phyloP scores from a whole-genome alignment of 192 early-diverging fungal species.

The Rhizoclosmatium globosum region DNA sequence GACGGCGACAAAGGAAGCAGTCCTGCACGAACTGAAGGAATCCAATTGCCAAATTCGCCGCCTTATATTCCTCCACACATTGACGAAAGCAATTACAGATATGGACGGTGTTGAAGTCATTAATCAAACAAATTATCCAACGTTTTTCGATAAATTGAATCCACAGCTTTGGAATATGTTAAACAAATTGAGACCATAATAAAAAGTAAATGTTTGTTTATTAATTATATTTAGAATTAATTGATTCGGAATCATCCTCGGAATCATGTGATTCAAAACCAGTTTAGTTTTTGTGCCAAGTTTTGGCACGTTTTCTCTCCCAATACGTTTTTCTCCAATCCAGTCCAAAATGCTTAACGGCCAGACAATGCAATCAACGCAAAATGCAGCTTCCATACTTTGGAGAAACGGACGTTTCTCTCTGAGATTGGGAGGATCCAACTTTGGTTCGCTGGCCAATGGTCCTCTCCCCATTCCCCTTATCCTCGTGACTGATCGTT shows the following conservation, averaged over 20 bases:
- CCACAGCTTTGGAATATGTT: conserved; percentile 37
- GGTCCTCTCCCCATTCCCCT: too few relatives aligned
- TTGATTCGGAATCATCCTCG: too few relatives aligned
- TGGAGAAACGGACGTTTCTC: not conserved
- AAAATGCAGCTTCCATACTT: not conserved
- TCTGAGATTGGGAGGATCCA: not conserved
- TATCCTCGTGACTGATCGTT: not conserved
- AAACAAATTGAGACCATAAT: not conserved
- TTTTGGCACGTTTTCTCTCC: too few relatives aligned
- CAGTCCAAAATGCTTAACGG: too few relatives aligned
- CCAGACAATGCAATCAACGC: too few relatives aligned
- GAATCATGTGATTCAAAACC: too few relatives aligned
- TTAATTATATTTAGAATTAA: too few relatives aligned
- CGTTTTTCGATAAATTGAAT: conserved; percentile 37
- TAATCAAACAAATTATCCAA: conserved; percentile 27
- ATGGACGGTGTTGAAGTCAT: conserved; percentile 33
- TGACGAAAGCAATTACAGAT: conserved; percentile 18
- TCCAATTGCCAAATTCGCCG: conserved; percentile 24
- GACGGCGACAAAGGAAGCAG: conserved; percentile 16
- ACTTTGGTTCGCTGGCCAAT: too few relatives aligned
- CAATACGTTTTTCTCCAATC: too few relatives aligned
- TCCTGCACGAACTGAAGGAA: conserved; percentile 1
- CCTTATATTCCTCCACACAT: conserved; percentile 42
- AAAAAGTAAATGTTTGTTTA: too few relatives aligned
- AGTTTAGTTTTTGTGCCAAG: too few relatives aligned